Base-by-base conservation (phyloP, 495 filamentous ascomycete genomes). In the Saxophila tyrrhenica region DNA sequence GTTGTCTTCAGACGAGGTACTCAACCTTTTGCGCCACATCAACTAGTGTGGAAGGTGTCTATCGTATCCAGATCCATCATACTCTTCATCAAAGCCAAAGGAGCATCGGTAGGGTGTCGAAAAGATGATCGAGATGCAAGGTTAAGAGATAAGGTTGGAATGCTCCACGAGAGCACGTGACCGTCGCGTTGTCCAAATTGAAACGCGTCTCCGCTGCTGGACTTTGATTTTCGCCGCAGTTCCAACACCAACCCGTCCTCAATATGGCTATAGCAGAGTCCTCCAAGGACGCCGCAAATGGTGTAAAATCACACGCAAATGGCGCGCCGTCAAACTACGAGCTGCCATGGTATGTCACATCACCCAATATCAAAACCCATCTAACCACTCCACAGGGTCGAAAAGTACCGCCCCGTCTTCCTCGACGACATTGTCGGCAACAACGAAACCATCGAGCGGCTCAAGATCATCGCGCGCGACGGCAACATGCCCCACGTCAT, bases 401-500 rank as follows among this genome's bases (percentile, higher is more conserved):
- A 99, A 70, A 99, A 99, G 68, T 99, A 99, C 71, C 81, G 92
- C 41, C 92, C 92, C 0, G 74, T 90, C 48, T 87, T 89, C 73
- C 84, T 99, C 32, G 89, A 96, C 72, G 92, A 99, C 65, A 81
- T 99, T 48, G 94, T 97, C 51, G 92, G 92, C 56, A 99, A 99
- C 67, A 94, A 83, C 13, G 92, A 99, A 67, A 99, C 92, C 0
- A 84, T 99, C 61, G 94, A 96, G 69, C 86, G 92, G 19, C 74
- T 99, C 60, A 97, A 99, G 69, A 97, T 99, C 61, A 99, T 99
- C 60, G 90, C 94, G 17, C 92, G 89, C 69, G 92, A 99, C 75
- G 92, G 92, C 62, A 99, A 99, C 72, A 95, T 99, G 87, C 92
- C 92, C 5, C 92, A 99, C 70, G 75, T 99, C 66, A 99, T 99